These are phyloP conservation scores for Macrophomina pseudophaseolina DNA, from an alignment of 2,329 filamentous ascomycete genomes.

Conservation along the genomic window DNA sequence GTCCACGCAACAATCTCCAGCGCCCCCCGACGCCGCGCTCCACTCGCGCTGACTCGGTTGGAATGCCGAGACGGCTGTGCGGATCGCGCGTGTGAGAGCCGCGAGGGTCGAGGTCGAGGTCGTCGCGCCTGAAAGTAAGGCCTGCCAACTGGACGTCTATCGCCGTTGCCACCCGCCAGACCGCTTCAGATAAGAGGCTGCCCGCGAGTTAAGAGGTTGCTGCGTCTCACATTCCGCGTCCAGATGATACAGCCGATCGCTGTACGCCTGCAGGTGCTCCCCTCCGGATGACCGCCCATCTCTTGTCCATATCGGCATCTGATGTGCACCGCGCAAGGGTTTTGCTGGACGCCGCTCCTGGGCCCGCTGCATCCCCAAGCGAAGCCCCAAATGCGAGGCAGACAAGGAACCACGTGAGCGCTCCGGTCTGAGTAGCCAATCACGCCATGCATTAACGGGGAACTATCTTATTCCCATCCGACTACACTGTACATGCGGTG, in stretches of 20 bases:
- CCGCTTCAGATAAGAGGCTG: conserved; percentile 15
- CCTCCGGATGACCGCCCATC: conserved; percentile 20
- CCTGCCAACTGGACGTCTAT: not conserved
- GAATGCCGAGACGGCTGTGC: conserved; percentile 20
- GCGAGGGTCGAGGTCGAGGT: not conserved
- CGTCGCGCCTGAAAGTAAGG: not conserved
- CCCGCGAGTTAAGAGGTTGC: not conserved
- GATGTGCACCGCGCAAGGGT: conserved; percentile 12
- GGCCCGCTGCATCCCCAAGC: conserved; percentile 1
- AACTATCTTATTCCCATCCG: conserved; percentile 19
- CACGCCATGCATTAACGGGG: conserved; percentile 15
- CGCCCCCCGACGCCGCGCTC: not conserved
- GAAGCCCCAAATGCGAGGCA: conserved; percentile 18
- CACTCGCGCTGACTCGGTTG: conserved; percentile 3
- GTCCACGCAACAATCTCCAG: not conserved
- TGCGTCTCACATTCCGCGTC: not conserved
- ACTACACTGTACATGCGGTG: conserved; percentile 14
- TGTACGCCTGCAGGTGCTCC: not conserved
- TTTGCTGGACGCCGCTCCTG: not conserved
- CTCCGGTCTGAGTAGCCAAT: conserved; percentile 1
- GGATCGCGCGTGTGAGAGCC: not conserved
- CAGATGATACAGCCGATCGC: conserved; percentile 5
- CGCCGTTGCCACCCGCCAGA: conserved; percentile 6
- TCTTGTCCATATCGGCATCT: conserved; percentile 1
- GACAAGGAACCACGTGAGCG: not conserved